Percentiles rank a stretch among this genome's conserved stretches.
Evolutionary conservation across 179 eudicot species (phyloP).

Genomic region (Sideroxylon spinosum): DNA sequence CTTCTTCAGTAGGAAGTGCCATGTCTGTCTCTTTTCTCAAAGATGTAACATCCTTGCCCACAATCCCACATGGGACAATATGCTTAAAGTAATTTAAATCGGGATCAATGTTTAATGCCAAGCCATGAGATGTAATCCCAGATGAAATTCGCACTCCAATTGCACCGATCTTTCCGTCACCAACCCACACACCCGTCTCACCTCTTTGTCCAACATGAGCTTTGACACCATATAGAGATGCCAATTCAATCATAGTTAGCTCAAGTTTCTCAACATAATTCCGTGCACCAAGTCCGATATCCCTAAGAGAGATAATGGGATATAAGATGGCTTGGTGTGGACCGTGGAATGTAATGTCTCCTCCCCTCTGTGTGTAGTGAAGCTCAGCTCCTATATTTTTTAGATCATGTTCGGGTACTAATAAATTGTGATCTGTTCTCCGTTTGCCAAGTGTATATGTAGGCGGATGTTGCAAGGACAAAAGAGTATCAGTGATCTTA

Average conservation of each 20-base stretch:
- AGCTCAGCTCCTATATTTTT: conserved; percentile 68
- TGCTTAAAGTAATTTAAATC: conserved; percentile 67
- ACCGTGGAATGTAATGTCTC: conserved; percentile 81
- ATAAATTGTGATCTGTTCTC: conserved; percentile 64
- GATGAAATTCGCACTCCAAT: conserved; percentile 82
- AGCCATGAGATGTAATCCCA: conserved; percentile 78
- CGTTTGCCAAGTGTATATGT: conserved; percentile 90
- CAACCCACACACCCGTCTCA: conserved; percentile 93
- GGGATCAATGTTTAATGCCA: conserved; percentile 85
- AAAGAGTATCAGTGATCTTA: conserved; percentile 50
- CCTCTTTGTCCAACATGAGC: conserved; percentile 55
- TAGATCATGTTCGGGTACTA: conserved; percentile 58
- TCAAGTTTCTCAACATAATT: conserved; percentile 86
- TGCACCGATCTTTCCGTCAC: conserved; percentile 78
- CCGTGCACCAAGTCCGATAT: conserved; percentile 77
- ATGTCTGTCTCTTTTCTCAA: conserved; percentile 52
- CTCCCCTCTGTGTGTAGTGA: conserved; percentile 84
- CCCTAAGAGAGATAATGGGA: conserved; percentile 73
- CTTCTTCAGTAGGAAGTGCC: conserved; percentile 62
- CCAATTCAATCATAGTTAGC: conserved; percentile 68
- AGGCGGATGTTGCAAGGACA: conserved; percentile 85
- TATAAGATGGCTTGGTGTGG: conserved; percentile 79
- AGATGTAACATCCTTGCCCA: conserved; percentile 73
- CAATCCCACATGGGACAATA: conserved; percentile 83
- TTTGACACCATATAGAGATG: conserved; percentile 60